A percentile compares a stretch with the other conserved stretches of the same genome.
phyloP scores from a whole-genome alignment of 495 filamentous ascomycete species.

The Hypoxylon intermedium region DNA sequence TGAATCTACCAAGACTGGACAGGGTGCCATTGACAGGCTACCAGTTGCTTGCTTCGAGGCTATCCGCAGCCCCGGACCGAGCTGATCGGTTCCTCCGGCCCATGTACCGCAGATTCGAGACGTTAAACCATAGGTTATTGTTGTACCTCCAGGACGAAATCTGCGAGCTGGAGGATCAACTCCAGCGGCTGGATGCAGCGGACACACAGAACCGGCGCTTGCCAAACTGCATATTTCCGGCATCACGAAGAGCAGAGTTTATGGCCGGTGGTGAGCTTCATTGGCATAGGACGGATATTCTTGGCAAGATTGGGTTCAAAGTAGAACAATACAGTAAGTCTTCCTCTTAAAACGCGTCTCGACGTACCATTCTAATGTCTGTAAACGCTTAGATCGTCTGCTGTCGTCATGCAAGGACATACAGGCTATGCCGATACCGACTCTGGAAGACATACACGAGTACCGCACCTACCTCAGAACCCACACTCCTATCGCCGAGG shows the following conservation, averaged over 20 bases:
- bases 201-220: constrained; percentile 70
- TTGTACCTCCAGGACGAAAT: constrained; percentile 89
- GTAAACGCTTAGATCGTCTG: constrained; percentile 64
- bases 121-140: constrained; percentile 82
- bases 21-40: constrained; percentile 64
- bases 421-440: constrained; percentile 62
- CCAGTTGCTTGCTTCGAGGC: constrained; percentile 67
- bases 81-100: constrained; percentile 59
- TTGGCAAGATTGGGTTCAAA: constrained; percentile 76
- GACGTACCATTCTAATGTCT: constrained; percentile 12
- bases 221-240: constrained; percentile 61
- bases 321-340: constrained; percentile 82
- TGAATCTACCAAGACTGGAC: constrained; percentile 45
- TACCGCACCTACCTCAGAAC: constrained; percentile 73
- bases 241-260: constrained; percentile 72
- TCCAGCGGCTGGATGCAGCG: constrained; percentile 72
- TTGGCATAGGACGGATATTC: constrained; percentile 71
- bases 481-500: constrained; percentile 65
- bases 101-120: constrained; percentile 85
- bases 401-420: constrained; percentile 70
- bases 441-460: constrained; percentile 61
- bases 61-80: constrained; percentile 52
- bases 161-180: constrained; percentile 76
- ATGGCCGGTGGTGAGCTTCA: constrained; percentile 73
- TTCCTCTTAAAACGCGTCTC: not conserved